Evolutionary conservation across 1,284 basidiomycete species (phyloP).

Genomic region (Taiwanofungus camphoratus): DNA sequence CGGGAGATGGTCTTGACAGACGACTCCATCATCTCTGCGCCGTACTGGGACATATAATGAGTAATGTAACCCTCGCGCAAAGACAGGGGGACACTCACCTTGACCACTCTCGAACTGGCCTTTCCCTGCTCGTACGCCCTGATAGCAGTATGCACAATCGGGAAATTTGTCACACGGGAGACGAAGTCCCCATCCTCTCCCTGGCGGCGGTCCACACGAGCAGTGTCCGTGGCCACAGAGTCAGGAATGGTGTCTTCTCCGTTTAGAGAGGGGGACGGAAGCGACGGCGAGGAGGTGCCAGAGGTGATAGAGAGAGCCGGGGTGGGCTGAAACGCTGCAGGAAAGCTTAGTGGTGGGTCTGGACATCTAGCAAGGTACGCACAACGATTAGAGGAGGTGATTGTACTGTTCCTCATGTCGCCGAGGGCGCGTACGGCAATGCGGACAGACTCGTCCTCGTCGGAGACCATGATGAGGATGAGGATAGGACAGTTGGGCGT

Average conservation of each 20-base stretch:
- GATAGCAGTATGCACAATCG: slow-evolving; percentile 64
- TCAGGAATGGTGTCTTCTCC: slow-evolving; percentile 15
- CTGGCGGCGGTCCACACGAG: slow-evolving; percentile 4
- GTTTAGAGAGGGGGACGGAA: slow-evolving; percentile 21
- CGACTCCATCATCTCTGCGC: slow-evolving; percentile 84
- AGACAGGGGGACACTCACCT: slow-evolving; percentile 36
- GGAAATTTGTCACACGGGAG: slow-evolving; percentile 44
- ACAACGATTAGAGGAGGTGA: slow-evolving; percentile 28
- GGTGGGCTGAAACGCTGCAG: slow-evolving; percentile 30
- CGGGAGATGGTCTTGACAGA: slow-evolving; percentile 78
- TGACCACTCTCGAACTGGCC: slow-evolving; percentile 73
- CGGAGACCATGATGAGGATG: slow-evolving; percentile 24
- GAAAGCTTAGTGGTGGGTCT: background rate
- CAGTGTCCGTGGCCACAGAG: background rate
- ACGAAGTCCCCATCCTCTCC: slow-evolving; percentile 37
- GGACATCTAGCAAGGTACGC: slow-evolving; percentile 14
- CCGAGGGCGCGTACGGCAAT: slow-evolving; percentile 65
- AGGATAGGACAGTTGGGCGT: slow-evolving; percentile 2
- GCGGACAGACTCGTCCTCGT: slow-evolving; percentile 50
- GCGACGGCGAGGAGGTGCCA: slow-evolving; percentile 29
- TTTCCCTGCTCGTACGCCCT: slow-evolving; percentile 74
- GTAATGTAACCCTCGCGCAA: slow-evolving; percentile 1
- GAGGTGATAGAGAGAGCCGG: slow-evolving; percentile 31
- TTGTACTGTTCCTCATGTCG: slow-evolving; percentile 55
- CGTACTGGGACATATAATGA: slow-evolving; percentile 48